Percentiles rank a stretch among this genome's conserved stretches.
These are phyloP conservation scores for Pyricularia sp. DNA, from an alignment of 2,329 filamentous ascomycete species.

Conservation along the genomic window DNA sequence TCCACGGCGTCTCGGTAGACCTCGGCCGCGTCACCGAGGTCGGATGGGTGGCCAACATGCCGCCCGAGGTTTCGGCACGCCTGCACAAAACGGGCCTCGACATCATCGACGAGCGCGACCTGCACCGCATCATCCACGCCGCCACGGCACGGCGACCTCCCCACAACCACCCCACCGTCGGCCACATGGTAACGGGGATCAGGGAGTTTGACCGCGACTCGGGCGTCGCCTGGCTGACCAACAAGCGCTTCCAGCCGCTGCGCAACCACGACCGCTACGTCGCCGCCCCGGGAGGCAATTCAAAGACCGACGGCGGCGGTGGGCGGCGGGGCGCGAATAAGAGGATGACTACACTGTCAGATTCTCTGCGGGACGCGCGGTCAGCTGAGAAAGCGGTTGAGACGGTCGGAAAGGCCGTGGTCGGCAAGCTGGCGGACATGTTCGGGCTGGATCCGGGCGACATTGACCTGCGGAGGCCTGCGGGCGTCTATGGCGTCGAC, in stretches of 20 bases:
- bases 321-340: not conserved
- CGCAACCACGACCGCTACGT: not conserved
- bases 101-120: not conserved
- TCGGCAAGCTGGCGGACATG: slow-evolving; percentile 10
- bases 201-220: not conserved
- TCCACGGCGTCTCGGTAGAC: slow-evolving; percentile 12
- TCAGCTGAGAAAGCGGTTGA: not conserved
- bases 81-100: not conserved
- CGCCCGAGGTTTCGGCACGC: not conserved
- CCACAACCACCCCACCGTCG: not conserved
- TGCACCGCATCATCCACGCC: not conserved
- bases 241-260: not conserved
- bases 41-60: slow-evolving; percentile 36
- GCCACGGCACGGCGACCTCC: not conserved
- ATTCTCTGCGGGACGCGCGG: not conserved
- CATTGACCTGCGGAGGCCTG: slow-evolving; percentile 29
- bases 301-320: not conserved
- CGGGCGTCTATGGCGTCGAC: slow-evolving; percentile 40
- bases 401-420: slow-evolving; percentile 5
- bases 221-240: not conserved
- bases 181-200: not conserved
- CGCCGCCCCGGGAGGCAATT: not conserved
- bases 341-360: not conserved
- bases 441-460: slow-evolving; percentile 18
- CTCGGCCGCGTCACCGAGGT: slow-evolving; percentile 12